A percentile compares a stretch with the other conserved stretches of the same genome.
Conservation (phyloP, 2,329 filamentous ascomycete genomes). For the Colletotrichum gloeosporioides region DNA sequence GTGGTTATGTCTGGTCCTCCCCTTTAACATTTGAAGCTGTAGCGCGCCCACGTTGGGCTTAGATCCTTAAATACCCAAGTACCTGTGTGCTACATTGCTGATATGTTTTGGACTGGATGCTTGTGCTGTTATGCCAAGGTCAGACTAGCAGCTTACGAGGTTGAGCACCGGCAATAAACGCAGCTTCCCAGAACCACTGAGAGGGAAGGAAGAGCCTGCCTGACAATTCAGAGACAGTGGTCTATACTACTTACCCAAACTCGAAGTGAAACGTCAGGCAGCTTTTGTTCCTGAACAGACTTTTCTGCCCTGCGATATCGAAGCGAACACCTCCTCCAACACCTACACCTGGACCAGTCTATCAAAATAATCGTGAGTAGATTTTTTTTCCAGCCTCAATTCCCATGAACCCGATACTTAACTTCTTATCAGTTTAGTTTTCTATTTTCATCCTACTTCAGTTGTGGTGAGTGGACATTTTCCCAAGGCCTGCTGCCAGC, state of each 20-base stretch:
- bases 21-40: neutral
- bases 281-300: neutral
- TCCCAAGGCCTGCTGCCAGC: neutral
- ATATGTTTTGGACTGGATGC: neutral
- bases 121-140: neutral
- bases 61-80: slow-evolving; percentile 11
- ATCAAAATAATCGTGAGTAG: neutral
- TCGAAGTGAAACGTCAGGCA: neutral
- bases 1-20: neutral
- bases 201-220: neutral
- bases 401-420: fast-evolving
- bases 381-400: neutral
- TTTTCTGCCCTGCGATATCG: neutral
- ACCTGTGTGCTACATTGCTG: neutral
- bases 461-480: neutral
- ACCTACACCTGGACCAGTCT: neutral
- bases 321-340: fast-evolving
- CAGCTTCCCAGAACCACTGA: neutral
- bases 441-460: neutral
- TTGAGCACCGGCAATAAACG: neutral
- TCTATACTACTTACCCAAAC: neutral
- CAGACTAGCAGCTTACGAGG: neutral
- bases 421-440: neutral
- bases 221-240: neutral
- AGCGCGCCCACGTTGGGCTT: neutral